phyloP scores from a whole-genome alignment of 257 asterid genomes.

The Petunia axillaris region DNA sequence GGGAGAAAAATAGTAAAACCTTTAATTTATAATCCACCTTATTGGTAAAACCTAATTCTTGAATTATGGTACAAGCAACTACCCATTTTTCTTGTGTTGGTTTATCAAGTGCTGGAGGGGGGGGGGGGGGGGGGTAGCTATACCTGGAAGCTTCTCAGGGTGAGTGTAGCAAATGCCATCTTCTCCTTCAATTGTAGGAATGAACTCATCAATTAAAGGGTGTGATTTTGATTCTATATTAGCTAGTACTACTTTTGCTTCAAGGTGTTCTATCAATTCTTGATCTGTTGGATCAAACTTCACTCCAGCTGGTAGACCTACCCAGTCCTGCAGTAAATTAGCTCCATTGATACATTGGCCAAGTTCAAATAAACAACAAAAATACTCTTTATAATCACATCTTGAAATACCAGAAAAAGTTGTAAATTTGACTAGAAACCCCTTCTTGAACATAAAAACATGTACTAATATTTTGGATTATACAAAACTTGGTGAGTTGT shows the following conservation, averaged over 20 bases:
- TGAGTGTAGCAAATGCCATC: constrained; percentile 76
- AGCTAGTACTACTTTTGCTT: constrained; percentile 76
- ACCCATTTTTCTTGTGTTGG: neutral
- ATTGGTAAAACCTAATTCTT: constrained; percentile 47
- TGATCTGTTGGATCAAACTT: constrained; percentile 99
- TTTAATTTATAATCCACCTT: too few species aligned
- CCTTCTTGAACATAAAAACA: neutral
- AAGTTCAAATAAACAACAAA: neutral
- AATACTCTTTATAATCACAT: neutral
- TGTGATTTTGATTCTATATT: constrained; percentile 76
- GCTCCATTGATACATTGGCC: neutral
- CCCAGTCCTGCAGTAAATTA: constrained; percentile 73
- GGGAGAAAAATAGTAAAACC: constrained; percentile 20
- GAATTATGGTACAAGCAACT: constrained; percentile 29
- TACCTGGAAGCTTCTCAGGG: constrained; percentile 77
- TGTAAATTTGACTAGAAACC: neutral
- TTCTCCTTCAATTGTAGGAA: constrained; percentile 72
- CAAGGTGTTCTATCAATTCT: constrained; percentile 94
- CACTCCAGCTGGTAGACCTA: constrained; percentile 98
- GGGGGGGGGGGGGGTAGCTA: neutral
- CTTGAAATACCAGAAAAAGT: neutral
- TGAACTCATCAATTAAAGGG: constrained; percentile 84
- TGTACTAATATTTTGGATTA: neutral
- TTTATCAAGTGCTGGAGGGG: too few species aligned
- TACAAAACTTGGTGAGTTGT: too few species aligned